phyloP scores from a whole-genome alignment of 2,329 filamentous ascomycete genomes.

The Talaromyces albobiverticillius region DNA sequence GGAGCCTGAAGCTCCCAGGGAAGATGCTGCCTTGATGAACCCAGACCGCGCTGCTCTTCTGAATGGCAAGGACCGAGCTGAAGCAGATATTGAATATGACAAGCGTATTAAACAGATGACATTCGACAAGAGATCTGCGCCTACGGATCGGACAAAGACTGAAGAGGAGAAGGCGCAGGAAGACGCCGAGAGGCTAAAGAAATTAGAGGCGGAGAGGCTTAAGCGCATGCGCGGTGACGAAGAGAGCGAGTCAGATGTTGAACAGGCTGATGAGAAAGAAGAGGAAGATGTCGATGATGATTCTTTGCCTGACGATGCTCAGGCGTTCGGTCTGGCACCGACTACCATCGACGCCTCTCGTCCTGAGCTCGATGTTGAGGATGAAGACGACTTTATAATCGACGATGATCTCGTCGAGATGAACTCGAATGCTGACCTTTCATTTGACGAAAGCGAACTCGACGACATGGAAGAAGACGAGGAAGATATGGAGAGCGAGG shows the following conservation, averaged over 20 bases:
- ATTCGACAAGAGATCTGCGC: slow-evolving; percentile 78
- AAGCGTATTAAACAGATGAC: slow-evolving; percentile 75
- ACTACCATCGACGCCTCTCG: slow-evolving; percentile 34
- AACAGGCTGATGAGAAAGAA: slow-evolving; percentile 34
- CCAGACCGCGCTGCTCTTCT: slow-evolving; percentile 62
- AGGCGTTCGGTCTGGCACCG: slow-evolving; percentile 61
- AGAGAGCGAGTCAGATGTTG: slow-evolving; percentile 52
- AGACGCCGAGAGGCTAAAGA: slow-evolving; percentile 71
- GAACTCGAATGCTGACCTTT: slow-evolving; percentile 57
- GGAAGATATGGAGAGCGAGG: slow-evolving; percentile 42
- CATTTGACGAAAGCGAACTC: slow-evolving; percentile 37
- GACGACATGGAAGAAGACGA: slow-evolving; percentile 51
- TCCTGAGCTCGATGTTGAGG: slow-evolving; percentile 68
- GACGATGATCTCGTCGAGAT: slow-evolving; percentile 86
- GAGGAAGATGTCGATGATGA: slow-evolving; percentile 48
- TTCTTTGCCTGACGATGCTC: slow-evolving; percentile 54
- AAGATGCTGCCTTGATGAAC: slow-evolving; percentile 54
- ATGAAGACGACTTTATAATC: slow-evolving; percentile 90
- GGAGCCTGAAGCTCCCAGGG: slow-evolving; percentile 38
- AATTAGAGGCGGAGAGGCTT: slow-evolving; percentile 77
- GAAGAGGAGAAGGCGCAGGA: slow-evolving; percentile 80
- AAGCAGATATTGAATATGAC: slow-evolving; percentile 85
- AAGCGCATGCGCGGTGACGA: slow-evolving; percentile 84
- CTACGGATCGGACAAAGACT: slow-evolving; percentile 85
- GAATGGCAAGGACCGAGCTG: slow-evolving; percentile 59